phyloP scores from a whole-genome alignment of 2,329 filamentous ascomycete species.

The Cercospora sesami region DNA sequence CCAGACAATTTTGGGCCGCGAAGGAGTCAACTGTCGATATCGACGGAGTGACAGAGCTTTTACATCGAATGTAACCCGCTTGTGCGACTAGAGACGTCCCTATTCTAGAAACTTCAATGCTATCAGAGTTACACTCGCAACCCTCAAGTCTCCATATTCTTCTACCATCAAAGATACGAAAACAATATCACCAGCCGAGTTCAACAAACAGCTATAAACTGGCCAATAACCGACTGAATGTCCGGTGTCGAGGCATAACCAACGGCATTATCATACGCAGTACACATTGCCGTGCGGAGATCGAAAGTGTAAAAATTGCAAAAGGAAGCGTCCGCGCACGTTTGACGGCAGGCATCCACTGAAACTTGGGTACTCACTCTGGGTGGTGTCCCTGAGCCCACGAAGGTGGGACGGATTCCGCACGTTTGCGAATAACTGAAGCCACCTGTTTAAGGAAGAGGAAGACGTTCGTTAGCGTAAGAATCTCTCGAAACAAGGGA shows the following conservation, averaged over 20 bases:
- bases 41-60: no score
- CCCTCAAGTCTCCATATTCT: not conserved
- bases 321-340: not conserved
- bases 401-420: not conserved
- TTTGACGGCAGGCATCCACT: not conserved
- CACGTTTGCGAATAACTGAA: not conserved
- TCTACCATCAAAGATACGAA: not conserved
- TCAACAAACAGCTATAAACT: not conserved
- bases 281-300: not conserved
- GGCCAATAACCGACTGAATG: not conserved
- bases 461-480: not conserved
- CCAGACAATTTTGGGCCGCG: not conserved
- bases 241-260: not conserved
- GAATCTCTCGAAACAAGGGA: no score
- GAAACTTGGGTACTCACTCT: not conserved
- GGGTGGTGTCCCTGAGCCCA: not conserved
- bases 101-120: no score
- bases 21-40: not conserved
- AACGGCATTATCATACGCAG: not conserved
- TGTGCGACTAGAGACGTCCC: no score
- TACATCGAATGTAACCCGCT: no score
- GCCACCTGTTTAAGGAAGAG: not conserved
- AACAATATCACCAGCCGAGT: not conserved
- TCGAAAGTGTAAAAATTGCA: not conserved
- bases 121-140: not conserved